Evolutionary conservation across 257 asterid genomes (phyloP).

Genomic region (Linderniella brevidens): DNA sequence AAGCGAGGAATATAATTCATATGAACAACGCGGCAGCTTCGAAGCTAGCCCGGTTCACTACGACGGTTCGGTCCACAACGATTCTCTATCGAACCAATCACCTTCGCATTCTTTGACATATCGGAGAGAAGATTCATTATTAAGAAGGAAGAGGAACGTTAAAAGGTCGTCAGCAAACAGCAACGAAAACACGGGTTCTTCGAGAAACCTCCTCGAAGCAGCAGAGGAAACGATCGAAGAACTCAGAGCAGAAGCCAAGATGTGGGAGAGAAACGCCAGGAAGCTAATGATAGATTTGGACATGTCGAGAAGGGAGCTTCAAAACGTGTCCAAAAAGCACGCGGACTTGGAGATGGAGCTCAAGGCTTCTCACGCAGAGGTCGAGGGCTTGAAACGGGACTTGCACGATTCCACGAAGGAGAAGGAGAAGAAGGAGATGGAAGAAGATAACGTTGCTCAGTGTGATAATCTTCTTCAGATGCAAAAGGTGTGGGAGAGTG

Average conservation of each 20-base stretch:
- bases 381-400: constrained; percentile 26
- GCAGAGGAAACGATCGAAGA: constrained; percentile 64
- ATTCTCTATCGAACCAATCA: constrained; percentile 26
- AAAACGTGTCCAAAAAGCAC: constrained; percentile 47
- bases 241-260: constrained; percentile 75
- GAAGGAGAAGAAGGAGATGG: constrained; percentile 11
- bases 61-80: constrained; percentile 17
- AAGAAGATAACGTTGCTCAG: constrained; percentile 19
- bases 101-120: constrained; percentile 17
- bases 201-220: constrained; percentile 41
- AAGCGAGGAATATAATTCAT: constrained; percentile 16
- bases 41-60: constrained; percentile 20
- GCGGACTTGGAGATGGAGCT: constrained; percentile 52
- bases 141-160: constrained; percentile 17
- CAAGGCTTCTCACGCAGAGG: constrained; percentile 46
- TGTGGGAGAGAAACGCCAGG: constrained; percentile 95
- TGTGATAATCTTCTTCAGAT: constrained; percentile 23
- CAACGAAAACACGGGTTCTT: constrained; percentile 15
- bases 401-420: constrained; percentile 14
- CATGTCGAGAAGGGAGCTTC: constrained; percentile 35
- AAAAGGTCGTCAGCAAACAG: constrained; percentile 14
- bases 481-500: constrained; percentile 45
- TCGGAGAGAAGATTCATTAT: constrained; percentile 17
- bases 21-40: constrained; percentile 16
- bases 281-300: constrained; percentile 70